These are phyloP conservation scores for Lippia alba DNA, from an alignment of 305 asterid species.

Conservation along the genomic window DNA sequence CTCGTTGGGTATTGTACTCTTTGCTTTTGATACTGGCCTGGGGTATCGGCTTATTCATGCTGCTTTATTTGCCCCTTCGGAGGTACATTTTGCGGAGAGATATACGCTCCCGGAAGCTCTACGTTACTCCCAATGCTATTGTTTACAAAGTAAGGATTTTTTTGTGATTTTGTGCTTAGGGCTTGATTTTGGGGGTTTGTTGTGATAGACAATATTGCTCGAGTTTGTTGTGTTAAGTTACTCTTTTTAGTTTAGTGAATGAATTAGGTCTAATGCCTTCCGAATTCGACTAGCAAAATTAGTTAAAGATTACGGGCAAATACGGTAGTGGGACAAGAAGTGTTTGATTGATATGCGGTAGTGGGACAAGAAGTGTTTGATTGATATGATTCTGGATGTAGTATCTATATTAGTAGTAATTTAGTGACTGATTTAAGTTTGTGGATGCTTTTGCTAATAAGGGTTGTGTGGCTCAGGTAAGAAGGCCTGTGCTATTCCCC, in stretches of 20 bases:
- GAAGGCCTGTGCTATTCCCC: conserved; percentile 69
- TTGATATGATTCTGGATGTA: too few relatives aligned
- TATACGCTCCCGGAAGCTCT: conserved; percentile 69
- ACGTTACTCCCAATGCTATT: conserved; percentile 61
- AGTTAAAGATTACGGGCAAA: too few relatives aligned
- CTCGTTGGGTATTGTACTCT: conserved; percentile 66
- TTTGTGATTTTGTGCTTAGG: neutral
- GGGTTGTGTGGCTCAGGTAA: conserved; percentile 52
- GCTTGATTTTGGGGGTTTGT: neutral
- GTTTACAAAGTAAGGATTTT: conserved; percentile 63
- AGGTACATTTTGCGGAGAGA: conserved; percentile 59
- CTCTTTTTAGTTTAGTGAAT: neutral
- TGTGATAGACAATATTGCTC: neutral
- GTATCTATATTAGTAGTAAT: too few relatives aligned
- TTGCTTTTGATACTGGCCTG: conserved; percentile 62
- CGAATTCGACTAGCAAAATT: too few relatives aligned
- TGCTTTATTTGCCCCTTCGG: conserved; percentile 71
- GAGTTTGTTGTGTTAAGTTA: neutral
- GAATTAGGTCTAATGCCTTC: neutral
- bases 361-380: too few relatives aligned
- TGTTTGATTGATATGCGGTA: too few relatives aligned
- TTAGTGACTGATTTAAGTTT: neutral
- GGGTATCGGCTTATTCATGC: conserved; percentile 81
- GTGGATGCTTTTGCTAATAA: neutral
- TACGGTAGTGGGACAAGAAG: too few relatives aligned